Evolutionary conservation across 1,284 basidiomycete species (phyloP), one percentile per base, ranked within the genome.

Genomic region (Phellinidium pouzarii): DNA sequence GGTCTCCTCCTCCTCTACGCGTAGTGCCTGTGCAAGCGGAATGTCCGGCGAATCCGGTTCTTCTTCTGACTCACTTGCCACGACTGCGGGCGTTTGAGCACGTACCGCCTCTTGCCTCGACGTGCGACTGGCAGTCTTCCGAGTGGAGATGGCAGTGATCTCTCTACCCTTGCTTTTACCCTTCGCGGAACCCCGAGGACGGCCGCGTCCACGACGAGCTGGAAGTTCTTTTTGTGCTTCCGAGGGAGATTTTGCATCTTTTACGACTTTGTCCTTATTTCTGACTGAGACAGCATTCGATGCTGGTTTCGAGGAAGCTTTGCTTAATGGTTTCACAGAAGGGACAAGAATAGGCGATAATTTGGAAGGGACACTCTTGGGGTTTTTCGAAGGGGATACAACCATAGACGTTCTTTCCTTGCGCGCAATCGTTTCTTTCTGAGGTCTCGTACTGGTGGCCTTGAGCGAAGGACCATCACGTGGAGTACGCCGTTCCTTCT

Each of bases 1-100:
- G 3, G 73, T 76, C 22, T 65, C 68, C 23, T 70, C 66, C 40
- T 67, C 71, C 29, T 70, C 68, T 17, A 71, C 71, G 11, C 65
- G 65, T 27, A 70, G 68, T 38, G 61, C 65, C 4, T 64, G 61
- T 11, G 46, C 56, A 42, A 50, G 48, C 2, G 60, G 44, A 6
- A 57, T 50, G 14, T 51, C 23, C 7, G 57, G 55, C 41, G 58
- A 60, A 26, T 46, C 47, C 36, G 8, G 9, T 4, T 29, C 47
- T 20, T 23, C 25, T 23, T 48, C 47, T 25, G 27, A 25, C 9
- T 50, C 53, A 14, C 50, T n/a, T 11, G 23, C 29, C 23, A 26
- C 34, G 4, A 20, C 19, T n/a, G 40, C 36, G 6, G 52, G 48
- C 8, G 41, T 38, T 41, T 27, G 25, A 17, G 50, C 22, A 17